Evolutionary conservation across 2,329 filamentous ascomycete species (phyloP).

Genomic region (Fusarium longipes): DNA sequence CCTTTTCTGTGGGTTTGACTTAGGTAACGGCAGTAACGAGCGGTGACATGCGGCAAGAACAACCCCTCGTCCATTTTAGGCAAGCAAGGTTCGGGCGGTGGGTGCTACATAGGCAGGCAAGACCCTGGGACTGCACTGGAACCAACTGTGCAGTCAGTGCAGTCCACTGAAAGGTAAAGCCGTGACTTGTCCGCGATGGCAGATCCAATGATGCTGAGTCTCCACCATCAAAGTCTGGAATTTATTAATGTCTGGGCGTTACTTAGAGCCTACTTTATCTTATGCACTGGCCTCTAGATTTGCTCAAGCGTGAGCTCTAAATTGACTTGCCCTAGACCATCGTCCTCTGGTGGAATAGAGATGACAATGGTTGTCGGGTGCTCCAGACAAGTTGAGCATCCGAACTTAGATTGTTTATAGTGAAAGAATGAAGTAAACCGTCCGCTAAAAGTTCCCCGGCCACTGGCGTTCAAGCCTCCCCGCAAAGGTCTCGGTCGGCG

Average conservation of each 20-base stretch:
- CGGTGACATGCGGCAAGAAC: slow-evolving; percentile 48
- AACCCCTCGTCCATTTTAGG: slow-evolving; percentile 16
- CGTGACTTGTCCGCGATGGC: slow-evolving; percentile 21
- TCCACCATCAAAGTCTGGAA: neutral
- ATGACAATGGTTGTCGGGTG: neutral
- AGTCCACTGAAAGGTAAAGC: slow-evolving; percentile 16
- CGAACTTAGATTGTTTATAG: neutral
- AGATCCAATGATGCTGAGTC: neutral
- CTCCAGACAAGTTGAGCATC: neutral
- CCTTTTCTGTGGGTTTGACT: slow-evolving; percentile 37
- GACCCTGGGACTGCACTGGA: slow-evolving; percentile 1
- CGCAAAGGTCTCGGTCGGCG: neutral
- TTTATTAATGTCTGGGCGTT: neutral
- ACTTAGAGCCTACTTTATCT: neutral
- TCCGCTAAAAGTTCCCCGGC: slow-evolving; percentile 3
- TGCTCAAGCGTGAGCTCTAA: neutral
- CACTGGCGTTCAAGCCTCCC: neutral
- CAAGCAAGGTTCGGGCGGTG: slow-evolving; percentile 22
- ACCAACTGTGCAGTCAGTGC: neutral
- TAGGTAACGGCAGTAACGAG: slow-evolving; percentile 41
- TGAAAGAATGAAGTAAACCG: neutral
- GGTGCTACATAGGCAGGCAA: neutral
- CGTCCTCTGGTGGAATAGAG: neutral
- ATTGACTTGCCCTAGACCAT: neutral
- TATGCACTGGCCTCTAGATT: neutral